Evolutionary conservation across 2,329 filamentous ascomycete genomes (phyloP), one percentile per base, ranked within the genome.

Genomic region (Epichloe sylvatica): DNA sequence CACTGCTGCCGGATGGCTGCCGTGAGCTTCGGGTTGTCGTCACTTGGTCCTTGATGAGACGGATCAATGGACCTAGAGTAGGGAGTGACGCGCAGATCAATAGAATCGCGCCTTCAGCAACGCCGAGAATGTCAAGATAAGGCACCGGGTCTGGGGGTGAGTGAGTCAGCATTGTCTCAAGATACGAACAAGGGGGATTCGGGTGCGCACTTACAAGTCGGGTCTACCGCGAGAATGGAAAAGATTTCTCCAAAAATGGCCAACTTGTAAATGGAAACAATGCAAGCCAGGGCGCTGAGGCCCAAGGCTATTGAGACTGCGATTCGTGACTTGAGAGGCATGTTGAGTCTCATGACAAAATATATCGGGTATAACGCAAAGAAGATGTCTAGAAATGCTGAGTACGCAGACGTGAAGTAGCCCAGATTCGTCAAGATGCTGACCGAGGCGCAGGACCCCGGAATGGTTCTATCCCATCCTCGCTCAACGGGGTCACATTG

Each of bases 251-350:
- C 51, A 44, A 60, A 60, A 15, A 60, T 55, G 8, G 54, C 47
- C 17, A 60, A 51, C 47, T 60, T 60, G 54, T 60, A 60, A 5
- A 60, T 55, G 1, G 59, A 60, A 12, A 60, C 21, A 17, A 57
- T 51, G 11, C 50, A 60, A 4, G 56, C 59, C 37, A 59, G 23
- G 5, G 54, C 46, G 38, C 56, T 60, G 23, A 60, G 48, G 1
- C 58, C 56, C 12, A 60, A 49, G 1, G 59, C 58, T n/a, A 52
- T 38, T 4, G 55, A 60, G 9, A 60, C 58, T 0, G 56, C 47
- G 38, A 60, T 42, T 2, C 58, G 53, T 17, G 53, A 55, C 36
- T 54, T 58, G 4, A 59, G 50, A 1, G 58, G 52, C 59, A 60
- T 60, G 17, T 60, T 60, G 8, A 60, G 51, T 11, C 50, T 53